These are phyloP conservation scores for Suillus alpinus DNA, from an alignment of 768 basidiomycete genomes.

Conservation along the genomic window DNA sequence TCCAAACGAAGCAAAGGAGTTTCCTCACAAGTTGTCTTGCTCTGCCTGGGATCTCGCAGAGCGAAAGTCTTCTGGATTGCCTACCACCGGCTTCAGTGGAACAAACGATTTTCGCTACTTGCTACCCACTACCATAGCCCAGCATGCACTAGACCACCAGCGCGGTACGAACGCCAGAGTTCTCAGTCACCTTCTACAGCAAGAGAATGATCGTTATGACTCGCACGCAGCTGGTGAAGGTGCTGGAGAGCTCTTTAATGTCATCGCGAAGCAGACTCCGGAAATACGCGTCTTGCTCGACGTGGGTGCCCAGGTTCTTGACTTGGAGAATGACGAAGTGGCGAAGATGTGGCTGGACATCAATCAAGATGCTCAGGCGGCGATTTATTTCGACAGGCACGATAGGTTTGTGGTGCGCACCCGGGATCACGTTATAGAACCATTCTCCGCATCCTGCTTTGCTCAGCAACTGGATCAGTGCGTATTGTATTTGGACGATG, in stretches of 20 bases:
- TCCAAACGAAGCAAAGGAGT: constrained; percentile 48
- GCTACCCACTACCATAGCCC: constrained; percentile 16
- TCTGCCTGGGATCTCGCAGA: constrained; percentile 55
- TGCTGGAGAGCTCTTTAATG: constrained; percentile 24
- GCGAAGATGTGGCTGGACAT: constrained; percentile 21
- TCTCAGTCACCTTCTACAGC: constrained; percentile 15
- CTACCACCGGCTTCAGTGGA: constrained; percentile 53
- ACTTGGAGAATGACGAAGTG: constrained; percentile 40
- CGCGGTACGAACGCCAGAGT: constrained; percentile 44
- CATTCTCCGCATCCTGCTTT: constrained; percentile 38
- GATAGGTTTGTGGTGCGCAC: constrained; percentile 36
- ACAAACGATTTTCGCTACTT: constrained; percentile 48
- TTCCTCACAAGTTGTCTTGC: constrained; percentile 43
- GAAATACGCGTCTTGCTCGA: constrained; percentile 46
- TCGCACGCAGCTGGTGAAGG: constrained; percentile 12
- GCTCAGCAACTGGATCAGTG: constrained; percentile 37
- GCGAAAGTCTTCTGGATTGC: constrained; percentile 19
- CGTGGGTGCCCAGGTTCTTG: constrained; percentile 55
- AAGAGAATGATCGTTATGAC: constrained; percentile 40
- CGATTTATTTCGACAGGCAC: constrained; percentile 39
- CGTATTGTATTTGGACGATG: constrained; percentile 51
- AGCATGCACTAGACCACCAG: constrained; percentile 35
- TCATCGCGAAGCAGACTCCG: constrained; percentile 31
- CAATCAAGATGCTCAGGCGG: constrained; percentile 31
- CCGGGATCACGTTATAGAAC: constrained; percentile 34